Evolutionary conservation across 768 basidiomycete genomes (phyloP), one percentile per base, ranked within the genome.

Genomic region (Kwoniella heveanensis): DNA sequence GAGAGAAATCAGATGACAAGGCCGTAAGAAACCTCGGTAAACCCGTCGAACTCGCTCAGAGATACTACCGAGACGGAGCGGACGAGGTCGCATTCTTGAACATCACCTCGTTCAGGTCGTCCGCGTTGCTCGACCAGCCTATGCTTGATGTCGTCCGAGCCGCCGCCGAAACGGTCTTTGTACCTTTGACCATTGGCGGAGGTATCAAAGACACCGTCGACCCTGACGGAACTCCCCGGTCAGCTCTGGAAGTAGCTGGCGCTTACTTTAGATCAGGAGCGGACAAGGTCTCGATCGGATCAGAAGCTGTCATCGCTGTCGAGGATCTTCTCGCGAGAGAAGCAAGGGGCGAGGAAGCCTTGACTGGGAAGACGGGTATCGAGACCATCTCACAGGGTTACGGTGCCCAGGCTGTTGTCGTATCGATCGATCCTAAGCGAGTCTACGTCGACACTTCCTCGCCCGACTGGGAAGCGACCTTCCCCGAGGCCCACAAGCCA

Each of bases 51-150:
- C 87, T 98, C 64, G 89, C 94, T 1, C 85, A 85, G 52, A 87
- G 86, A 68, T 98, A 99, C 82, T 98, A 88, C 81, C 78, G 82
- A 12, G 86, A 87, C 30, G 93, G 93, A 30, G 95, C 95, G 50
- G 96, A 99, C 80, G 96, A 99, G 81, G 84, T 99, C 36, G 96
- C 92, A 78, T 87, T 99, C 67, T 88, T 99, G 78, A 99, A 99
- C 82, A 99, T 99, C 84, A 99, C 96, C 17, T 96, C 95, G 66
- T 99, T 99, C 86, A 90, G 96, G 65, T 89, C 90, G 74, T 97
- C 92, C 15, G 94, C 96, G 0, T 84, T 99, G 36, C 88, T 84
- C 48, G 96, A 98, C 81, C 96, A 99, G 81, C 96, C 96, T 0
- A 98, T 99, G 96, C 86, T 99, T 58, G 90, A 91, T 32, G 90